Evolutionary conservation across 2,329 filamentous ascomycete genomes (phyloP), one percentile per base, ranked within the genome.

Genomic region (Coleophoma crateriformis): DNA sequence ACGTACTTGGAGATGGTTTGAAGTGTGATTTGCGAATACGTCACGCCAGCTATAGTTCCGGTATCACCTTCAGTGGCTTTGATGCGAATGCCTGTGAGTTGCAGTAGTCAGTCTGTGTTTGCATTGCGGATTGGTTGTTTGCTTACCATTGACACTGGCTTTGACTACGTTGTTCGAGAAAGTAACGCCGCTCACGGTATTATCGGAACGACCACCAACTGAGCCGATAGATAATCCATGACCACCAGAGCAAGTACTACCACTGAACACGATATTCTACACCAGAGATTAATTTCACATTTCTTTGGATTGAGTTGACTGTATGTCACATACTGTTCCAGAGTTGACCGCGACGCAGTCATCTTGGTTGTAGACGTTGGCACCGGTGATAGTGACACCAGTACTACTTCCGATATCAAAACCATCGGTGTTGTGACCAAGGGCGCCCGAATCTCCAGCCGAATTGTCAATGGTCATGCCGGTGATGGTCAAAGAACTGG

Each of bases 331-430:
- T 58, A 67, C 62, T 10, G 67, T 71, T 48, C 77, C 77, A 1
- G 74, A 78, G 65, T 81, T 81, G 55, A 81, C 64, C 35, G 77
- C 78, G 22, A 81, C 66, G 57, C 78, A 82, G 58, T 82, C 78
- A 50, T 82, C 78, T 64, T 82, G 78, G 64, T 81, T 81, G 60
- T 74, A 70, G 42, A 81, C 68, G 51, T 67, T 71, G 17, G 75
- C 74, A 32, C 72, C 51, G 50, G 66, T 68, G 58, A 81, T 79
- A 43, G 66, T 72, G 33, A 81, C 65, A 33, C 67, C 67, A n/a
- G 63, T 67, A 12, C 68, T 48, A 71, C 42, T 58, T 63, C 48
- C 72, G 68, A 78, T 68, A 52, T 78, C 73, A 53, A 78, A 78
- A 7, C 67, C 74, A 53, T 81, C 78, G 3, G 77, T 81, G 65